A percentile compares a stretch with the other conserved stretches of the same genome.
phyloP scores from a whole-genome alignment of 306 rosid genomes.

The Prunus padus region DNA sequence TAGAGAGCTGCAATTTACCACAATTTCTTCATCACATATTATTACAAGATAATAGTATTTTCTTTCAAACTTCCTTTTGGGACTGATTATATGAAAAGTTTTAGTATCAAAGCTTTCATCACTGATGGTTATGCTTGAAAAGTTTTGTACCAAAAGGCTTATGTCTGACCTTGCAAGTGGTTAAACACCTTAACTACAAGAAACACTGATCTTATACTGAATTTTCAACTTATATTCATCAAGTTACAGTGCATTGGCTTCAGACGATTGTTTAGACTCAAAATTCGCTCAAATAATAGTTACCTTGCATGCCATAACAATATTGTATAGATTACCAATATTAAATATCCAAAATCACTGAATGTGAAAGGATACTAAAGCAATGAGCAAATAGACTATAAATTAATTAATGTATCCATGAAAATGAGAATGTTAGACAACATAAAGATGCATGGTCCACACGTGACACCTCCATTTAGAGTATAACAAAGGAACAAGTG shows the following conservation, averaged over 20 bases:
- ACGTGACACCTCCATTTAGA: background rate
- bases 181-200: background rate
- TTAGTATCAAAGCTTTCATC: background rate
- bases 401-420: background rate
- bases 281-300: background rate
- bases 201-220: background rate
- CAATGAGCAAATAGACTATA: background rate
- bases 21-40: conserved; percentile 6
- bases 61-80: background rate
- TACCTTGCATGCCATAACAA: background rate
- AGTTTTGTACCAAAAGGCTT: background rate
- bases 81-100: background rate
- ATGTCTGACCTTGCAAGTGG: background rate
- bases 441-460: background rate
- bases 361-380: background rate
- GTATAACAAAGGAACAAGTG: background rate
- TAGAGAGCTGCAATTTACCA: conserved; percentile 64
- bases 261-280: background rate
- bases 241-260: background rate
- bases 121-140: background rate
- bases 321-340: background rate
- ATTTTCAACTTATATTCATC: background rate
- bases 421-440: background rate
- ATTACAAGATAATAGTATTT: conserved; percentile 8
- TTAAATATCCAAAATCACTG: background rate